Conservation (phyloP, 768 basidiomycete species). For the Leccinum obscurum region DNA sequence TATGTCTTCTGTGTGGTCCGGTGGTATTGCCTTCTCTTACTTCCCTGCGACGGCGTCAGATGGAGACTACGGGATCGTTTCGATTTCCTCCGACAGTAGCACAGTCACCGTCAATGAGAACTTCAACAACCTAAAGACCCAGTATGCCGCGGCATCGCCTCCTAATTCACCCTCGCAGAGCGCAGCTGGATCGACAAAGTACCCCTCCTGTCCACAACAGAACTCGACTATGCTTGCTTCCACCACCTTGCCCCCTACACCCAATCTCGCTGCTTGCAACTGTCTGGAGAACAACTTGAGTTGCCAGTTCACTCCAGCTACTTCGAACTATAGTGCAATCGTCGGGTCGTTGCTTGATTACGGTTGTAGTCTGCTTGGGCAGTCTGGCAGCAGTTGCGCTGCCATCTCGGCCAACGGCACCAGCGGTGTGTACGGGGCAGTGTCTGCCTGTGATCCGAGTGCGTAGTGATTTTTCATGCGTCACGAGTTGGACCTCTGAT, state of each 20-base stretch:
- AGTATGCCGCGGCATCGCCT: slow-evolving; percentile 57
- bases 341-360: slow-evolving; percentile 63
- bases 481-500: background rate
- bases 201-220: slow-evolving; percentile 61
- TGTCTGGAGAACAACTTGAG: slow-evolving; percentile 69
- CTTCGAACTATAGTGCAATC: slow-evolving; percentile 57
- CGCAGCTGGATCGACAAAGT: slow-evolving; percentile 49
- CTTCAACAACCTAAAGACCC: slow-evolving; percentile 60
- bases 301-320: slow-evolving; percentile 71
- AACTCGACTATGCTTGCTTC: slow-evolving; percentile 65
- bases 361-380: slow-evolving; percentile 67
- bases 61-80: slow-evolving; percentile 86
- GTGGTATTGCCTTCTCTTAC: slow-evolving; percentile 87
- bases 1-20: slow-evolving; percentile 83
- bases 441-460: slow-evolving; percentile 83
- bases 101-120: slow-evolving; percentile 71
- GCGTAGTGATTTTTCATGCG: slow-evolving; percentile 27
- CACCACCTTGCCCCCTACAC: slow-evolving; percentile 76
- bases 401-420: slow-evolving; percentile 73
- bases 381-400: slow-evolving; percentile 58
- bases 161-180: slow-evolving; percentile 65
- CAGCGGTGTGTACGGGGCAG: slow-evolving; percentile 71
- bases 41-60: slow-evolving; percentile 75
- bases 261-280: slow-evolving; percentile 74
- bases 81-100: slow-evolving; percentile 60